Base-by-base conservation (phyloP, 306 rosid species). In the Urtica urens region DNA sequence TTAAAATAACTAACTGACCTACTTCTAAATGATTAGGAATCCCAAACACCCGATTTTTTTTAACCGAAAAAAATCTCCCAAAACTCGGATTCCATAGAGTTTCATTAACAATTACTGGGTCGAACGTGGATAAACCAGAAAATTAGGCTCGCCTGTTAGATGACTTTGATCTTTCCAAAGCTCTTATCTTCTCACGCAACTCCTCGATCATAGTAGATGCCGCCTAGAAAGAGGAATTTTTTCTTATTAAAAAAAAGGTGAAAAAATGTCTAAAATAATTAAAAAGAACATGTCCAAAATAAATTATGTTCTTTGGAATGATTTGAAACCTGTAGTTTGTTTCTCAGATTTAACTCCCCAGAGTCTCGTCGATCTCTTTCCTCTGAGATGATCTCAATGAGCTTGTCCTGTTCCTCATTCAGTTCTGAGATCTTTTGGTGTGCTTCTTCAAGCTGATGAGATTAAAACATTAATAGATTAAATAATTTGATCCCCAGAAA, bases 361-460 rank as follows among this genome's bases (percentile, higher is more conserved):
- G 47, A 30, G 43, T 79, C 81, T 16, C 94, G 79, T 13, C 87
- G 75, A 17, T 86, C 88, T 71, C 93, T 75, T 60, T 92, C 99
- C 62, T 82, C 99, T 0, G 94, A 46, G 65, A 92, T 82, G 52
- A 86, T 72, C 38, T 80, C 87, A 11, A 82, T 79, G 10, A 92
- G 59, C 48, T 66, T 67, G 29, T 85, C 96, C 59, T 92, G 96
- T 58, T 92, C 96, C 58, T 46, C 69, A 69, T 67, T 92, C 74
- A 82, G 28, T 18, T 71, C 92, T 31, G 62, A 86, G 29, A 82
- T 66, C 68, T 71, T 73, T 53, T 62, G 49, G 25, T 68, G 59
- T 4, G 84, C 73, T 10, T 23, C 67, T 51, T n/a, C 58, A 24
- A 87, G 75, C 96, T 87, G 75, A 68, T 51, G 19, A 60, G 15